Percentiles rank a stretch among this genome's conserved stretches.
These are phyloP conservation scores for Urochloa ruziziensis DNA, from an alignment of 176 grass and related monocot genomes.

Conservation along the genomic window DNA sequence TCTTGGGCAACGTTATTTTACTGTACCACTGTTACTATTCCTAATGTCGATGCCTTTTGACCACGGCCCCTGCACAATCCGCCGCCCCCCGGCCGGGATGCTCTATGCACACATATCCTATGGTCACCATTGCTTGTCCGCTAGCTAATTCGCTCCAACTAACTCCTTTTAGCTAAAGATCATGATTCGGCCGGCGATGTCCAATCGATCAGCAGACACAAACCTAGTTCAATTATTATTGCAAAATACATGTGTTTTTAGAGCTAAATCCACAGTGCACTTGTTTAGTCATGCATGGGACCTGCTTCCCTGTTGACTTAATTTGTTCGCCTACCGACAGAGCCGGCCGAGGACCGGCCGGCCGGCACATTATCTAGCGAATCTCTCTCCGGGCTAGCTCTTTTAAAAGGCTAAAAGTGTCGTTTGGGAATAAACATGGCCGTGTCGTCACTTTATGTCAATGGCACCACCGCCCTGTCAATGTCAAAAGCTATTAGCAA, in stretches of 20 bases:
- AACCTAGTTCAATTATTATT: too few relatives aligned
- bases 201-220: too few relatives aligned
- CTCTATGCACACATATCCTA: neutral
- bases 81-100: neutral
- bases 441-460: constrained; percentile 41
- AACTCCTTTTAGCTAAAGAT: neutral
- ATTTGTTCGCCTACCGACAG: neutral
- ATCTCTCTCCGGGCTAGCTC: constrained; percentile 5
- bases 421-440: constrained; percentile 35
- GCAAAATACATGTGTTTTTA: neutral
- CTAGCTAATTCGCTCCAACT: neutral
- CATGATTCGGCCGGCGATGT: neutral
- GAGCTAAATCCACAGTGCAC: neutral
- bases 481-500: constrained; percentile 7
- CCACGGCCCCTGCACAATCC: too few relatives aligned
- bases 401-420: constrained; percentile 47
- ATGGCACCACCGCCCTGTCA: constrained; percentile 27
- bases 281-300: neutral
- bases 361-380: constrained; percentile 15
- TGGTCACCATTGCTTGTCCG: neutral
- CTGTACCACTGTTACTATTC: constrained; percentile 44
- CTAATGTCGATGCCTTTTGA: constrained; percentile 51
- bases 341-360: neutral
- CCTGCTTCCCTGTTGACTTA: constrained; percentile 16
- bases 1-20: constrained; percentile 50